These are phyloP conservation scores for Gossypium ekmanianum DNA, from an alignment of 345 rosid genomes.

Conservation along the genomic window DNA sequence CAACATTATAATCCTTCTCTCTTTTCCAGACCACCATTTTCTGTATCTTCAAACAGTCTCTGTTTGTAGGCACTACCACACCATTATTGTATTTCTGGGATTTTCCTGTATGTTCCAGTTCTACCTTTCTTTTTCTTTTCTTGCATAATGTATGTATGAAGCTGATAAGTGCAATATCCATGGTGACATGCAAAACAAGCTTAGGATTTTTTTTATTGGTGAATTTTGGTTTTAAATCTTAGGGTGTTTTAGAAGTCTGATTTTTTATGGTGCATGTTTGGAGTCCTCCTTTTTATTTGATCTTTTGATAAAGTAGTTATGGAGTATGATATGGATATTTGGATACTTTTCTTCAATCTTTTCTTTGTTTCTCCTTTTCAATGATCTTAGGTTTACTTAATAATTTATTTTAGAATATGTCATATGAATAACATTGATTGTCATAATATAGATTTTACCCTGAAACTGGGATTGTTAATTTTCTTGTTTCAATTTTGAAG, in stretches of 20 bases:
- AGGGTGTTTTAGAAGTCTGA: too few relatives aligned
- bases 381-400: too few relatives aligned
- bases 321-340: too few relatives aligned
- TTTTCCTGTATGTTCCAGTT: neutral
- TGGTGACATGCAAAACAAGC: too few relatives aligned
- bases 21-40: neutral
- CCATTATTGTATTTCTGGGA: neutral
- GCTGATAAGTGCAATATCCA: too few relatives aligned
- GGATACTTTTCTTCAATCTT: too few relatives aligned
- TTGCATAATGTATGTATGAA: neutral
- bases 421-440: neutral
- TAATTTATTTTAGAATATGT: too few relatives aligned
- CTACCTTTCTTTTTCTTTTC: neutral
- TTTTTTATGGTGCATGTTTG: neutral
- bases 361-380: too few relatives aligned
- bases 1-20: neutral
- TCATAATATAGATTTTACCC: neutral
- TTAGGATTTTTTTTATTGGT: too few relatives aligned
- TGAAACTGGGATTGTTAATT: neutral
- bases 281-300: neutral
- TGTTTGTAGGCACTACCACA: neutral
- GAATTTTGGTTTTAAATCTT: too few relatives aligned
- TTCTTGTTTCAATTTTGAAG: constrained; percentile 1
- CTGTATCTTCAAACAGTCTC: neutral
- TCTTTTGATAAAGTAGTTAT: neutral